A percentile compares a stretch with the other conserved stretches of the same genome.
Evolutionary conservation across 2,329 filamentous ascomycete species (phyloP).

Genomic region (Xylaria sp.): DNA sequence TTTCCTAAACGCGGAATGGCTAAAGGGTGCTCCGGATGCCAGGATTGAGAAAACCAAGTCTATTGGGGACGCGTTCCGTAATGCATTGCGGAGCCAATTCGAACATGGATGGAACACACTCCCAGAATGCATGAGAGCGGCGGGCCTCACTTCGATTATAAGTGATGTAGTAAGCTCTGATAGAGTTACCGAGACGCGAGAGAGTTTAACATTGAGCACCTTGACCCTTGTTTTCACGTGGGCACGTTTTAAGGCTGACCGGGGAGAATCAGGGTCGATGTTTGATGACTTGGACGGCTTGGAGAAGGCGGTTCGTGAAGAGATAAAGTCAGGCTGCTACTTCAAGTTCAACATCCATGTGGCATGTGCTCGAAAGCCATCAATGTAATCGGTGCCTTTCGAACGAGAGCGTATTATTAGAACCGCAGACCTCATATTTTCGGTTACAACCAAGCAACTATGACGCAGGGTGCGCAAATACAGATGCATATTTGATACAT

Average conservation of each 20-base stretch:
- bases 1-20: not conserved
- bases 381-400: not conserved
- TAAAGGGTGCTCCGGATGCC: not conserved
- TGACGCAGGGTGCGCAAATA: conserved; percentile 33
- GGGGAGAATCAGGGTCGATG: no score
- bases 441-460: no score
- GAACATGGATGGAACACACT: not conserved
- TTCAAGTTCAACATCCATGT: not conserved
- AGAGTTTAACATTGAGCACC: not conserved
- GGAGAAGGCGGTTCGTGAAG: not conserved
- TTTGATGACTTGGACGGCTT: not conserved
- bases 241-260: not conserved
- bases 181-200: not conserved
- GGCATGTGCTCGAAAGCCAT: not conserved
- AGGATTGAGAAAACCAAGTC: not conserved
- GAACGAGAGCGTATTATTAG: no score
- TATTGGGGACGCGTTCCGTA: not conserved
- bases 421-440: no score
- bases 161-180: not conserved
- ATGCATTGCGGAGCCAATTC: not conserved
- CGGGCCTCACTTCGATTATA: not conserved
- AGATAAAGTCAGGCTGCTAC: not conserved
- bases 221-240: not conserved
- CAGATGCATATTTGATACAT: conserved; percentile 33
- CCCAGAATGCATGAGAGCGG: not conserved